phyloP scores from a whole-genome alignment of 345 rosid species.

The Arabidopsis arenosa region DNA sequence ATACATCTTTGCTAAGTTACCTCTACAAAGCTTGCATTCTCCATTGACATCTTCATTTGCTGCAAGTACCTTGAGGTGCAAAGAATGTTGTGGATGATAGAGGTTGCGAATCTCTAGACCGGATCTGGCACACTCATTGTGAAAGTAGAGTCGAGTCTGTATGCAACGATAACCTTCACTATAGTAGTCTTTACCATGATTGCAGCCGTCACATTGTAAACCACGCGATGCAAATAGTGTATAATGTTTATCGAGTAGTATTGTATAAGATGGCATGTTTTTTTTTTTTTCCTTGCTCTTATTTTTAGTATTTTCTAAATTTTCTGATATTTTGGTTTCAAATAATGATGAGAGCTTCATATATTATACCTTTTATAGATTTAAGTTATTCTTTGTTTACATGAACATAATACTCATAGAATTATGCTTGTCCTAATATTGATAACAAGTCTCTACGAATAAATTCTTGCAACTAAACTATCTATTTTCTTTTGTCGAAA shows the following conservation, averaged over 20 bases:
- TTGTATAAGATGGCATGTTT: accelerated
- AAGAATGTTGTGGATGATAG: neutral
- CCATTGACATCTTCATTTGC: too few relatives aligned
- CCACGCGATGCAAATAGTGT: neutral
- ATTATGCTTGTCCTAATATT: neutral
- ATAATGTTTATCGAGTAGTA: neutral
- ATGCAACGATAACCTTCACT: neutral
- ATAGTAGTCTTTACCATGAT: neutral
- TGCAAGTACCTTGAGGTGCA: neutral
- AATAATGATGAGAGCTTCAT: neutral
- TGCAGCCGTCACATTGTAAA: neutral
- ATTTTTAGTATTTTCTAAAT: neutral
- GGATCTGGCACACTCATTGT: neutral
- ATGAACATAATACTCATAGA: neutral
- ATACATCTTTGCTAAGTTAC: neutral
- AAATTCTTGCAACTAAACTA: neutral
- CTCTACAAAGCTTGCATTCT: slow-evolving; percentile 2
- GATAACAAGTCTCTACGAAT: neutral
- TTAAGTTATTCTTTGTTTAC: slow-evolving; percentile 3
- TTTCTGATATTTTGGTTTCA: neutral
- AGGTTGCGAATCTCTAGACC: neutral
- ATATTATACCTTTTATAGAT: neutral
- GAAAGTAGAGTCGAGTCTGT: neutral
- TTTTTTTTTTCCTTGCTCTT: too few relatives aligned
- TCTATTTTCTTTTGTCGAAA: neutral